A percentile compares a stretch with the other conserved stretches of the same genome.
These are phyloP conservation scores for Crucihimalaya himalaica DNA, from an alignment of 345 rosid species.

Conservation along the genomic window DNA sequence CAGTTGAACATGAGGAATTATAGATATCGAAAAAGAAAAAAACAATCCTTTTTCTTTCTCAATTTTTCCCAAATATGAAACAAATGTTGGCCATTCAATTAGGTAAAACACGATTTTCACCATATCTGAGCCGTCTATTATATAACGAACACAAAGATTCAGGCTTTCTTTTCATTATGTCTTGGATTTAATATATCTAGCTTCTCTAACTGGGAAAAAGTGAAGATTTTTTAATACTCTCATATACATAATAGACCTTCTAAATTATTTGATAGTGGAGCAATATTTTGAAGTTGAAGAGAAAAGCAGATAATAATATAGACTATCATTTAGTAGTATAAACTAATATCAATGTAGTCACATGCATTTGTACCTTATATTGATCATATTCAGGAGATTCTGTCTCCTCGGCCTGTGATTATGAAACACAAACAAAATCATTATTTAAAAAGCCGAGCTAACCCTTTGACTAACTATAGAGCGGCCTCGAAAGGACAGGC, in stretches of 20 bases:
- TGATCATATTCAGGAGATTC: constrained; percentile 30
- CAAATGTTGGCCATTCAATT: too few species aligned
- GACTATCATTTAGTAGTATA: neutral
- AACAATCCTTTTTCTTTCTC: too few species aligned
- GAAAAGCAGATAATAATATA: neutral
- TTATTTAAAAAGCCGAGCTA: neutral
- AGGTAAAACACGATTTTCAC: too few species aligned
- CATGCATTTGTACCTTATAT: constrained; percentile 26
- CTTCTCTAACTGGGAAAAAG: too few species aligned
- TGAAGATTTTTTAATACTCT: too few species aligned
- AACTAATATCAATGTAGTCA: constrained; percentile 17
- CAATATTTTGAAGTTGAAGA: constrained; percentile 1
- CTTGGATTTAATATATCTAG: too few species aligned
- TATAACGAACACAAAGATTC: too few species aligned
- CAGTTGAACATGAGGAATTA: too few species aligned
- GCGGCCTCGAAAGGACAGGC: constrained; percentile 18
- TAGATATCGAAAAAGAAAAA: too few species aligned
- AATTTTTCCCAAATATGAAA: too few species aligned
- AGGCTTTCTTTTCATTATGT: too few species aligned
- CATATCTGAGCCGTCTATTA: too few species aligned
- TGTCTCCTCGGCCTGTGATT: constrained; percentile 12
- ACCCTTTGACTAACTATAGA: constrained; percentile 24
- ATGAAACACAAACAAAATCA: constrained; percentile 11
- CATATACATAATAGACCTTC: neutral
- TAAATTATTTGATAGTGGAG: neutral